Percentiles rank a stretch among this genome's conserved stretches.
These are phyloP conservation scores for Fusarium oxysporum DNA, from an alignment of 2,329 filamentous ascomycete genomes.

Conservation along the genomic window DNA sequence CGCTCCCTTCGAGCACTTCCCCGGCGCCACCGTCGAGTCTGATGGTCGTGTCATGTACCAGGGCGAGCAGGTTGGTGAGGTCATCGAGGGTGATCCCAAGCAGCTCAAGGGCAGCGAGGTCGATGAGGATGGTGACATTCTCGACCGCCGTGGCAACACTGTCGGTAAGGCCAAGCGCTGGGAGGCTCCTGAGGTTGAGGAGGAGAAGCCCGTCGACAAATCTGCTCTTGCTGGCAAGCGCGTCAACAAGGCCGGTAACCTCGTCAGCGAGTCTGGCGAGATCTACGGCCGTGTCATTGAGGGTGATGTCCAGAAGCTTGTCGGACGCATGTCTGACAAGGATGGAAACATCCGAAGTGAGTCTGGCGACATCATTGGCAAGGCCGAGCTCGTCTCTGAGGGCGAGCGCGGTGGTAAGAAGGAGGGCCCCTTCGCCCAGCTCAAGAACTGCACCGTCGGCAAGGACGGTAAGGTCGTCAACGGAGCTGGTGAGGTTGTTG, in stretches of 20 bases:
- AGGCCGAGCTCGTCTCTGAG: conserved; percentile 74
- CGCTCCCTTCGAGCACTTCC: conserved; percentile 69
- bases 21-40: conserved; percentile 63
- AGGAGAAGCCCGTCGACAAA: conserved; percentile 68
- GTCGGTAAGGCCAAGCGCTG: conserved; percentile 76
- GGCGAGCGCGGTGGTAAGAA: conserved; percentile 71
- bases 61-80: conserved; percentile 67
- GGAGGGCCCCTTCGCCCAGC: conserved; percentile 77
- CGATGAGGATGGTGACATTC: conserved; percentile 75
- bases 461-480: conserved; percentile 78
- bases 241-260: conserved; percentile 76
- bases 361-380: conserved; percentile 76
- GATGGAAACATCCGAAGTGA: conserved; percentile 79
- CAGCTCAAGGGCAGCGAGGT: conserved; percentile 73
- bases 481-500: conserved; percentile 75
- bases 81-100: conserved; percentile 73
- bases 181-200: conserved; percentile 62
- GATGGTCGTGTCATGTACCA: conserved; percentile 65
- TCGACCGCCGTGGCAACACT: conserved; percentile 74
- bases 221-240: conserved; percentile 75
- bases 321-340: conserved; percentile 78
- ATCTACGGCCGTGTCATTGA: conserved; percentile 75
- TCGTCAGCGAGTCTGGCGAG: conserved; percentile 64
- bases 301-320: conserved; percentile 71
- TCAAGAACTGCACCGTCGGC: conserved; percentile 71